Conservation (phyloP, 202 grass and related monocot genomes). For the Setaria italica region DNA sequence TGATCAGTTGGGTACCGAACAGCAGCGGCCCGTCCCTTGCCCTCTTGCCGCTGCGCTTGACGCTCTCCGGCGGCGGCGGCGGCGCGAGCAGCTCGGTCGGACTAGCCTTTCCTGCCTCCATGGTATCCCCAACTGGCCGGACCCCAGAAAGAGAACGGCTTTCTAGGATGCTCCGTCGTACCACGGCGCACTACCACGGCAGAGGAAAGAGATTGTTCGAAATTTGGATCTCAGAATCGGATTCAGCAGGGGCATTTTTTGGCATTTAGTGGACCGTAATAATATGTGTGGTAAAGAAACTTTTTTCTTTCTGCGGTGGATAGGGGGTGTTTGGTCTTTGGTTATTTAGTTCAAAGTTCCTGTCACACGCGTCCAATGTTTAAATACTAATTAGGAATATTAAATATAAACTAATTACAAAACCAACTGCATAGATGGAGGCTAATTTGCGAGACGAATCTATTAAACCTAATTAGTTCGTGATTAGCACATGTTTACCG, state of each 20-base stretch:
- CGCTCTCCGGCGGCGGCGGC: neutral
- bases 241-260: neutral
- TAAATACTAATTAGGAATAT: no score
- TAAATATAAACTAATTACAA: no score
- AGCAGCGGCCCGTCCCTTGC: neutral
- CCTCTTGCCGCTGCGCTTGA: conserved; percentile 7
- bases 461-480: no score
- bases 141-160: neutral
- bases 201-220: neutral
- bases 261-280: neutral
- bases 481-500: no score
- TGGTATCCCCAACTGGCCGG: neutral
- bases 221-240: neutral
- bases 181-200: neutral
- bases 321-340: no score
- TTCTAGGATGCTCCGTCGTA: neutral
- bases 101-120: neutral
- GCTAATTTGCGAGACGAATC: no score
- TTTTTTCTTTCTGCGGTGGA: neutral
- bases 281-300: neutral
- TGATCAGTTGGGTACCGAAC: neutral
- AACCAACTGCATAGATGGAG: no score
- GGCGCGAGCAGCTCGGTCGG: neutral
- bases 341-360: no score
- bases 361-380: no score